Conservation (phyloP, 768 basidiomycete genomes). For the Leucosporidium yakuticum region DNA sequence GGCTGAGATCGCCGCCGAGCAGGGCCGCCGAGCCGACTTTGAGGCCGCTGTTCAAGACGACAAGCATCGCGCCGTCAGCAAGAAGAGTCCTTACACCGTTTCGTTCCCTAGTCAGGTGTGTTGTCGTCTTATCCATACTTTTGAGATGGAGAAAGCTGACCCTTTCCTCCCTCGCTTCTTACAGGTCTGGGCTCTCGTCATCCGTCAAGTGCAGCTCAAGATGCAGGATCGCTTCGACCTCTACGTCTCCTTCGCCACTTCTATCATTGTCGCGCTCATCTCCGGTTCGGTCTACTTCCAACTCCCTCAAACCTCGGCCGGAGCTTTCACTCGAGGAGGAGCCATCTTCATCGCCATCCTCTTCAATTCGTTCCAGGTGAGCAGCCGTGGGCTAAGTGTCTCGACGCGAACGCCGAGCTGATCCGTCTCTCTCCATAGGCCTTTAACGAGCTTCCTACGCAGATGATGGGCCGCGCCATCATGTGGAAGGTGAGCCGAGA, state of each 20-base stretch:
- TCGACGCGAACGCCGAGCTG: conserved; percentile 37
- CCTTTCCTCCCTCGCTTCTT: too few relatives aligned
- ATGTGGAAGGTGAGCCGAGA: conserved; percentile 40
- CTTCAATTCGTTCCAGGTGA: conserved; percentile 55
- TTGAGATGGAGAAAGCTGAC: not conserved
- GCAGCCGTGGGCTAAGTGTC: not conserved
- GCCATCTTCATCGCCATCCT: conserved; percentile 35
- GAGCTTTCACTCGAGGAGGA: conserved; percentile 76
- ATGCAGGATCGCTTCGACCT: conserved; percentile 72
- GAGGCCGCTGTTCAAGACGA: conserved; percentile 60
- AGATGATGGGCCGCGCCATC: conserved; percentile 54
- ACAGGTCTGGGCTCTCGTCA: not conserved
- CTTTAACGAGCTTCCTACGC: conserved; percentile 48
- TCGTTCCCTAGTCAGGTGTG: conserved; percentile 61
- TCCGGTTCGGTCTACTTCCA: conserved; percentile 52
- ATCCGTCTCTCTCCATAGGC: not conserved
- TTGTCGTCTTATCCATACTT: too few relatives aligned
- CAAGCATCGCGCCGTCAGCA: not conserved
- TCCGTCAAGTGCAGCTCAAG: conserved; percentile 47
- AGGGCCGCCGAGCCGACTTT: conserved; percentile 59
- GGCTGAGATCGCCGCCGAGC: conserved; percentile 54
- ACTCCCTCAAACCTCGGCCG: conserved; percentile 63
- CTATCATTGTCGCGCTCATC: conserved; percentile 41
- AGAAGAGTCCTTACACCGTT: conserved; percentile 74
- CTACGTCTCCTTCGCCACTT: conserved; percentile 17